Base-by-base conservation (phyloP, 441 rosid genomes). In the Syzygium malaccense region DNA sequence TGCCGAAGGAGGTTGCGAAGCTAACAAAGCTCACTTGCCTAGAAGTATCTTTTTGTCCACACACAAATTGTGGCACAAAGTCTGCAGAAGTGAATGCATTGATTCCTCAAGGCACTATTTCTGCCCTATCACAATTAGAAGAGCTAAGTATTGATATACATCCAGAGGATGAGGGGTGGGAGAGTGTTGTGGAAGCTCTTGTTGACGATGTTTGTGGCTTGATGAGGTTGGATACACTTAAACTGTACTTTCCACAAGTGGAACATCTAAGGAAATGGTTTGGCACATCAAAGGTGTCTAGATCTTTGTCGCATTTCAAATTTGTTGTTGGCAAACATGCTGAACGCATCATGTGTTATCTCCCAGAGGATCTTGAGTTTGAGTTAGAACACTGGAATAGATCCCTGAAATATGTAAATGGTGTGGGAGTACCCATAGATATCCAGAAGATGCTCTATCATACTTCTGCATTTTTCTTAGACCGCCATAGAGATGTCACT, bases 371-470 rank as follows among this genome's bases (percentile, higher is more conserved):
- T 54, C 80, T 88, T 66, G 91, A 91, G 18, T 41, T 37, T 1
- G 86, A 87, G 32, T 8, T 89, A 13, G 51, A 86, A 51, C 51
- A 12, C 2, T 84, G 85, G 87, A 89, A 87, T 26, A 91, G 48
- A 86, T 86, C 87, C 86, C 87, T 89, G 53, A 58, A 45, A 49
- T 89, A 87, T 55, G 62, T 87, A 26, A 86, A 89, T 86, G 92
- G 92, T 55, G 75, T 55, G 3, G 68, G 55, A 0, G 37, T 54
- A 1, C 86, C 32, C 1, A 4, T 1, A 71, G 75, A 37, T 56
- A 68, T 88, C 17, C 19, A 14, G 9, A 71, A 85, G 17, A 28
- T 54, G 37, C 85, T 88, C 0, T 0, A 3, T 2, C 53, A 19
- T n/a, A 23, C 87, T n/a, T 19, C 6, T 17, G 85, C 87, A 26